Evolutionary conservation across 441 rosid species (phyloP), one percentile per base, ranked within the genome.

Genomic region (Euphorbia schlechtendalii): DNA sequence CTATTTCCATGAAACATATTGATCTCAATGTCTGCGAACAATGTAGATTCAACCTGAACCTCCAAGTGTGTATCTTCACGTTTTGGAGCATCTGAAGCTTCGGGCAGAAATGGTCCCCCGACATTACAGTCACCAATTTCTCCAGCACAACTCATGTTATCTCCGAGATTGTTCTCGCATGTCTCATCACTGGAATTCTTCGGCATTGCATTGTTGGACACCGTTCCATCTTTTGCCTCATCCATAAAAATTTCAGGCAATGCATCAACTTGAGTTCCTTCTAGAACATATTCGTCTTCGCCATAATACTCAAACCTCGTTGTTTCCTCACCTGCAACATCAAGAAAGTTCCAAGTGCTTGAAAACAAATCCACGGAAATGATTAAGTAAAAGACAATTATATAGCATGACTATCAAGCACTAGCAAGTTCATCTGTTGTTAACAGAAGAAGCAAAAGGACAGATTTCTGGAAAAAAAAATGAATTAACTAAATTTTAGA

Each of bases 1-100:
- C 49, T 22, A 8, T 56, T 48, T 25, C 46, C 65, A 13, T 59
- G 32, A 40, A 54, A 59, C 63, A 65, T 18, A 63, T 61, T 73
- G 63, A 61, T 36, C 45, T 69, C 77, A 63, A 46, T 24, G 38
- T 58, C 51, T 27, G 66, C 54, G 63, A 68, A 52, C 27, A 36
- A 48, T 24, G 66, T 59, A 17, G 63, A 46, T 43, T 65, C 70
- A 55, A 18, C 65, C 24, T 38, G 53, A 58, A 36, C 8, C 12
- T 59, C 63, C 17, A 21, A 56, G 55, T 14, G 3, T 43, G 20
- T 52, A 38, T 61, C 64, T 21, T 27, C 59, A 25, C 43, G 30
- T 21, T n/a, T 66, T 15, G 38, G 49, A 1, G 24, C n/a, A 59
- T 28, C 61, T 51, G 53, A 53, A 61, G 64, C 43, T 66, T 62